These are phyloP conservation scores for barrel medic (Medicago truncatula) DNA, from an alignment of 306 rosid species.

Conservation along the genomic window MtrunA17r5.0-ANR NC_053048.1:35378001-35378500, in stretches of 20 bases:
- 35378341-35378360: slow-evolving; percentile 91
- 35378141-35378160: slow-evolving; percentile 76
- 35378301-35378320: slow-evolving; percentile 82
- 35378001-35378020: slow-evolving; percentile 55
- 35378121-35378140: slow-evolving; percentile 75
- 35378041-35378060: slow-evolving; percentile 57
- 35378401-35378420: slow-evolving; percentile 93
- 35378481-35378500: slow-evolving; percentile 99
- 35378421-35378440: slow-evolving; percentile 98
- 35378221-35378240: slow-evolving; percentile 88
- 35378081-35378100: slow-evolving; percentile 67
- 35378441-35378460: slow-evolving; percentile 81
- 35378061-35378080: slow-evolving; percentile 31
- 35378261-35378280: slow-evolving; percentile 95
- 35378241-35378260: slow-evolving; percentile 86
- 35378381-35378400: slow-evolving; percentile 97
- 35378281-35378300: slow-evolving; percentile 76
- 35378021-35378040: slow-evolving; percentile 70
- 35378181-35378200: slow-evolving; percentile 84
- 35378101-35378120: slow-evolving; percentile 51
- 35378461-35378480: slow-evolving; percentile 86
- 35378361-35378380: slow-evolving; percentile 92
- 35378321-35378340: slow-evolving; percentile 86
- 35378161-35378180: slow-evolving; percentile 65
- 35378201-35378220: slow-evolving; percentile 75